phyloP scores from a whole-genome alignment of 2,329 filamentous ascomycete species.

The Nannizzia gypsea region DNA sequence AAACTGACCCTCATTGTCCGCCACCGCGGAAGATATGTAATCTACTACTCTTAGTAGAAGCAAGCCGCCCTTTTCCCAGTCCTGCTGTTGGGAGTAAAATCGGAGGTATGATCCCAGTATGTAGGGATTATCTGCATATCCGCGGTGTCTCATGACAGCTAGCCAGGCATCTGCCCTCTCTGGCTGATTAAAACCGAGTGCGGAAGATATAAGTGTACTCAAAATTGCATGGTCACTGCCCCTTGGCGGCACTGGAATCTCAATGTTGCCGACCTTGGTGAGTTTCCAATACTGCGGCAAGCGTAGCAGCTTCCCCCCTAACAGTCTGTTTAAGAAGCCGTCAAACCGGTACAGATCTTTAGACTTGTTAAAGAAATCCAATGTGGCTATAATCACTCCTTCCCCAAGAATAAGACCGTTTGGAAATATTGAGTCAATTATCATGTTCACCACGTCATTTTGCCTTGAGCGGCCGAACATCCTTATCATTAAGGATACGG shows the following conservation, averaged over 20 bases:
- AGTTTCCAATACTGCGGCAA: constrained; percentile 17
- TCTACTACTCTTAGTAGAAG: constrained; percentile 25
- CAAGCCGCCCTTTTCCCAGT: constrained; percentile 28
- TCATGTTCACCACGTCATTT: constrained; percentile 30
- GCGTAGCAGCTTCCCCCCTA: constrained; percentile 25
- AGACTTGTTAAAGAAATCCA: constrained; percentile 30
- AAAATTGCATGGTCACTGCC: constrained; percentile 26
- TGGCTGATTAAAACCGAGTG: constrained; percentile 31
- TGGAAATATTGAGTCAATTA: constrained; percentile 28
- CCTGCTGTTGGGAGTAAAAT: constrained; percentile 26
- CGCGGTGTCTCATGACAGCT: constrained; percentile 24
- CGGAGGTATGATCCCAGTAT: constrained; percentile 29
- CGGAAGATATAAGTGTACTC: constrained; percentile 26
- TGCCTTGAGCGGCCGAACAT: constrained; percentile 29
- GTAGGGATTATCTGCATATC: constrained; percentile 28
- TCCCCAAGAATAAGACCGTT: constrained; percentile 27
- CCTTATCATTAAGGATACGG: constrained; percentile 26
- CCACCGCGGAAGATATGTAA: constrained; percentile 22
- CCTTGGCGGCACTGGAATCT: constrained; percentile 27
- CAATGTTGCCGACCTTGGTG: constrained; percentile 24
- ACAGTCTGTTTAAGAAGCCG: constrained; percentile 27
- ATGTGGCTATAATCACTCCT: constrained; percentile 27
- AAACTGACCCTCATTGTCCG: constrained; percentile 14
- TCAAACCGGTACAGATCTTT: constrained; percentile 33
- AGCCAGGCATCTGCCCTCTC: constrained; percentile 32